These are phyloP conservation scores for Lantana camara DNA, from an alignment of 257 asterid species.

Conservation along the genomic window DNA sequence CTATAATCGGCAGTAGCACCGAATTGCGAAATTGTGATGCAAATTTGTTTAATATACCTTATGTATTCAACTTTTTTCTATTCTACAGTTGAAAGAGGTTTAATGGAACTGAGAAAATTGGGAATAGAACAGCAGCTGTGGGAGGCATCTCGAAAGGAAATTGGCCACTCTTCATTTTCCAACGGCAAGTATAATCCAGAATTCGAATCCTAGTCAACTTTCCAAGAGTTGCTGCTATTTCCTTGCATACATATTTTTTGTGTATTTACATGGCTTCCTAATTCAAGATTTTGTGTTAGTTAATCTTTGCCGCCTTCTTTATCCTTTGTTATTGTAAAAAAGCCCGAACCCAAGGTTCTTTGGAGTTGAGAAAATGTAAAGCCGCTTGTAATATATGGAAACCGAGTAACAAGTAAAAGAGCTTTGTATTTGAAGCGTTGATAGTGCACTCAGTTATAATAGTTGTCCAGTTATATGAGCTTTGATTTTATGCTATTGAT, in stretches of 20 bases:
- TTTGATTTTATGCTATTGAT: background rate
- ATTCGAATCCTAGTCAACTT: conserved; percentile 36
- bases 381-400: conserved; percentile 33
- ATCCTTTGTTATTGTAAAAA: background rate
- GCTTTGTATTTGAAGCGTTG: conserved; percentile 28
- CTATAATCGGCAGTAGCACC: no score
- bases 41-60: no score
- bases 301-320: conserved; percentile 1
- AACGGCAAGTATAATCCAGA: conserved; percentile 40
- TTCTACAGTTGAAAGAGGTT: conserved; percentile 64
- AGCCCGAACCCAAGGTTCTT: conserved; percentile 30
- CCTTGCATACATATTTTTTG: conserved; percentile 16
- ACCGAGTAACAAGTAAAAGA: conserved; percentile 10
- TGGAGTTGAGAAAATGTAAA: conserved; percentile 36
- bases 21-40: no score
- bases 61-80: conserved; percentile 4
- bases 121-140: conserved; percentile 73
- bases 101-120: conserved; percentile 65
- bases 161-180: conserved; percentile 49
- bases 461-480: conserved; percentile 1
- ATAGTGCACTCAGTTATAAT: background rate
- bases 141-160: conserved; percentile 72
- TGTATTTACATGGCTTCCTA: conserved; percentile 30
- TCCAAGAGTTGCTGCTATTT: conserved; percentile 3
- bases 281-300: conserved; percentile 30